Conservation (phyloP, 805 yeast genomes). For the Cephaloascus albidus region DNA sequence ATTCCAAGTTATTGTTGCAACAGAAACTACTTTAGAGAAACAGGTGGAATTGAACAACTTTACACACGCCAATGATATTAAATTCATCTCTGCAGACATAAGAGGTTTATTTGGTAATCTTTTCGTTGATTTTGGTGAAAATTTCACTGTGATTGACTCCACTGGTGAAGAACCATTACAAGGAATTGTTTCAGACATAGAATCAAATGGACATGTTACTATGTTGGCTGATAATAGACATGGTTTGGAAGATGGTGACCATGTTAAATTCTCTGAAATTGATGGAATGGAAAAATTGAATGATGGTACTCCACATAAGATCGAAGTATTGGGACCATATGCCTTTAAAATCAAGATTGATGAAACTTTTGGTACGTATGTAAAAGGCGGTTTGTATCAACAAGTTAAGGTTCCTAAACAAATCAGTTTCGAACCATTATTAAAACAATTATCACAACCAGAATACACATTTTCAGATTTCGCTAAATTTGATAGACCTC, state of each 20-base stretch:
- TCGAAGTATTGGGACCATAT: slow-evolving; percentile 89
- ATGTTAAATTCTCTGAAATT: slow-evolving; percentile 78
- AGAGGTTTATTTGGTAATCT: slow-evolving; percentile 84
- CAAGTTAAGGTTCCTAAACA: slow-evolving; percentile 81
- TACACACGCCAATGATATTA: slow-evolving; percentile 66
- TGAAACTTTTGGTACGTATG: slow-evolving; percentile 49
- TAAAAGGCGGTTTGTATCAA: slow-evolving; percentile 82
- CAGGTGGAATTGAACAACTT: slow-evolving; percentile 68
- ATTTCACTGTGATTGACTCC: slow-evolving; percentile 71
- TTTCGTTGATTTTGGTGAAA: slow-evolving; percentile 84
- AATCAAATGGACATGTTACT: slow-evolving; percentile 82
- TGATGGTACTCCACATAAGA: slow-evolving; percentile 62
- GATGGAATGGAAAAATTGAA: slow-evolving; percentile 71
- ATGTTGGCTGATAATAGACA: slow-evolving; percentile 89
- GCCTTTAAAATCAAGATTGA: slow-evolving; percentile 70
- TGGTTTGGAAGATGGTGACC: slow-evolving; percentile 87
- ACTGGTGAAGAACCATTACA: slow-evolving; percentile 88
- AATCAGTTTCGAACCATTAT: slow-evolving; percentile 53
- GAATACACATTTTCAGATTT: slow-evolving; percentile 78
- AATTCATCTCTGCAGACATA: slow-evolving; percentile 73
- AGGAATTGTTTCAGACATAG: slow-evolving; percentile 88
- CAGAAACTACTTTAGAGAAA: slow-evolving; percentile 61
- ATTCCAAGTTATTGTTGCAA: slow-evolving; percentile 80
- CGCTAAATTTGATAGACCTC: slow-evolving; percentile 90
- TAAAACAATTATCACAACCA: slow-evolving; percentile 62